A percentile compares a stretch with the other conserved stretches of the same genome.
Conservation (phyloP, 345 rosid species). For the Acer yangbiense region DNA sequence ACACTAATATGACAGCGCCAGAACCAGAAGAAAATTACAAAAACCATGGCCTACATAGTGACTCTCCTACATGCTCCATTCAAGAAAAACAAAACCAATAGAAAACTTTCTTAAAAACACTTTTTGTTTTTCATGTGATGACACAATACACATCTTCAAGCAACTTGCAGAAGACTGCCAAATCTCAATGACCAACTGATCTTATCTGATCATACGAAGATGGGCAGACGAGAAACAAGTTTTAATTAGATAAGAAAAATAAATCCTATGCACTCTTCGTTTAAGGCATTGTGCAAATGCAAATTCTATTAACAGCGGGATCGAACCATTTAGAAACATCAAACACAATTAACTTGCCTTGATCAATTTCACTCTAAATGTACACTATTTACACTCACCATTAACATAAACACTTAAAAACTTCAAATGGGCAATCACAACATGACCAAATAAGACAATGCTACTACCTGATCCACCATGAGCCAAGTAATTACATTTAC, state of each 20-base stretch:
- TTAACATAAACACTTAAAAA: background rate
- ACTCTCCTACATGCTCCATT: background rate
- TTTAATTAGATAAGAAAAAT: background rate
- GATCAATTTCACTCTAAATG: background rate
- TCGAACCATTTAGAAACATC: background rate
- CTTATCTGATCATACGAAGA: background rate
- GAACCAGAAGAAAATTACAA: background rate
- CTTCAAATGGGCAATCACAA: background rate
- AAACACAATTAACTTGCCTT: background rate
- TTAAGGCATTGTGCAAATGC: background rate
- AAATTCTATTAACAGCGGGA: background rate
- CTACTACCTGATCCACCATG: background rate
- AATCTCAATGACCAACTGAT: background rate
- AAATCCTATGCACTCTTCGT: background rate
- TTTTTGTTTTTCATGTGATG: background rate
- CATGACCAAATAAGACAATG: background rate
- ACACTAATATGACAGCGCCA: background rate
- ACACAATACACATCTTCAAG: too few relatives aligned
- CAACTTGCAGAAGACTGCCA: background rate
- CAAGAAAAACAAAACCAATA: too few relatives aligned
- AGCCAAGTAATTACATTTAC: background rate
- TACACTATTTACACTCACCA: background rate
- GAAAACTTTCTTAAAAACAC: background rate
- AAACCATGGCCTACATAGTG: background rate
- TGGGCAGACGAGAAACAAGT: background rate